Conservation (phyloP, 352 stramenopile genomes). For the Aphanomyces euteiches region DNA sequence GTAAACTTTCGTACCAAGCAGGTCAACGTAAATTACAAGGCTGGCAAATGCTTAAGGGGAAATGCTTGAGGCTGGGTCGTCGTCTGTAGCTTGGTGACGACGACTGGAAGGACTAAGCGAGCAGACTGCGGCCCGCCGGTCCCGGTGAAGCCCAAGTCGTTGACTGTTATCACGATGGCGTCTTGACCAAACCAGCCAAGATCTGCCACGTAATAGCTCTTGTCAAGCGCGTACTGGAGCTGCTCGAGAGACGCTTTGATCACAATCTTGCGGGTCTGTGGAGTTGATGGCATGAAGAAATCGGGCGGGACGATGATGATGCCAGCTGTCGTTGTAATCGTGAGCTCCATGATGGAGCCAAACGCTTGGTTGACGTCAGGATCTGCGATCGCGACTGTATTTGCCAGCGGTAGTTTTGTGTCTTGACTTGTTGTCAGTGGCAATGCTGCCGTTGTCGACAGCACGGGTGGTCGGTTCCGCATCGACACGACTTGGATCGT, state of each 20-base stretch:
- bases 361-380: conserved; percentile 33
- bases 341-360: conserved; percentile 39
- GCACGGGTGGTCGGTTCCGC: conserved; percentile 34
- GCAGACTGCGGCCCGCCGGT: conserved; percentile 18
- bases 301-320: conserved; percentile 33
- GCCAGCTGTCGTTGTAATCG: conserved; percentile 34
- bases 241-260: conserved; percentile 48
- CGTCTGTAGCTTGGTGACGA: conserved; percentile 31
- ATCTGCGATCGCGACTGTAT: conserved; percentile 30
- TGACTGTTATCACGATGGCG: conserved; percentile 38
- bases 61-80: too few species aligned
- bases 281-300: conserved; percentile 37
- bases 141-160: conserved; percentile 18
- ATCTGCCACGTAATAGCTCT: conserved; percentile 46
- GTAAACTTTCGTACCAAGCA: neutral
- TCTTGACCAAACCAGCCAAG: conserved; percentile 61
- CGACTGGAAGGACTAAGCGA: conserved; percentile 37
- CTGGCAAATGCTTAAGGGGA: too few species aligned
- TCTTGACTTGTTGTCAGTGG: conserved; percentile 40
- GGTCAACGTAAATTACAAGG: too few species aligned
- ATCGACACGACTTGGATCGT: conserved; percentile 38
- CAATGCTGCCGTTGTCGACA: conserved; percentile 18
- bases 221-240: conserved; percentile 53
- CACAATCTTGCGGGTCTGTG: conserved; percentile 31
- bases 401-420: conserved; percentile 36